Base-by-base conservation (phyloP, 495 filamentous ascomycete genomes). In the Ramalina intermedia region DNA sequence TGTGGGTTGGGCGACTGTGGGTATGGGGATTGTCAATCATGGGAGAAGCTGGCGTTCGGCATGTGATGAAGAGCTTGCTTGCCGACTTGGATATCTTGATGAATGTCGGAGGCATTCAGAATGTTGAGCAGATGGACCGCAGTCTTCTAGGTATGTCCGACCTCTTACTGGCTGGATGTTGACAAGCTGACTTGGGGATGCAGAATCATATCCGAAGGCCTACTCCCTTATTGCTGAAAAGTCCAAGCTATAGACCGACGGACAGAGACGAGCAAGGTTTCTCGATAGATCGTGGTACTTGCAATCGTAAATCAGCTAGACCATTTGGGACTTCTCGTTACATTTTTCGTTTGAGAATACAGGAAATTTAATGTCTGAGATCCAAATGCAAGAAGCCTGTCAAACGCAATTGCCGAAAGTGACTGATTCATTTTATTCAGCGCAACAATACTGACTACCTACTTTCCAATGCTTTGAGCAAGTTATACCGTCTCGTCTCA, bases 21-120 rank as follows among this genome's bases (percentile, higher is more conserved):
- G 66, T 84, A 35, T 84, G 74, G 69, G 80, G 71, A 1, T 53
- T 84, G 24, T 66, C 69, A 39, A 74, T 79, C 37, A 70, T 69
- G 54, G 80, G 78, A 14, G 75, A 84, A 59, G 57, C 72, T 12
- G 75, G 78, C 0, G 77, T 80, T 11, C 59, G 76, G 0, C 78
- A 83, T 65, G 76, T 82, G 1, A 68, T 82, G 69, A 81, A 79
- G 67, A 67, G 68, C 6, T 60, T 83, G 39, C 52, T 85, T 41
- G 78, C 78, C 0, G 80, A 84, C 45, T 74, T 84, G 27, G 80
- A 84, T 63, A 78, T 81, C 35, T 47, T 80, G 45, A 76, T 83
- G 73, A 74, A 70, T 37, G 70, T 76, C n/a, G 76, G 69, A n/a
- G 79, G 80, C 14, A 78, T 75, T 54, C 68, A 72, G 24, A 61